Evolutionary conservation across 139 green algal species (phyloP), one percentile per base, ranked within the genome.

Genomic region (Protoeuglena noctilucae): DNA sequence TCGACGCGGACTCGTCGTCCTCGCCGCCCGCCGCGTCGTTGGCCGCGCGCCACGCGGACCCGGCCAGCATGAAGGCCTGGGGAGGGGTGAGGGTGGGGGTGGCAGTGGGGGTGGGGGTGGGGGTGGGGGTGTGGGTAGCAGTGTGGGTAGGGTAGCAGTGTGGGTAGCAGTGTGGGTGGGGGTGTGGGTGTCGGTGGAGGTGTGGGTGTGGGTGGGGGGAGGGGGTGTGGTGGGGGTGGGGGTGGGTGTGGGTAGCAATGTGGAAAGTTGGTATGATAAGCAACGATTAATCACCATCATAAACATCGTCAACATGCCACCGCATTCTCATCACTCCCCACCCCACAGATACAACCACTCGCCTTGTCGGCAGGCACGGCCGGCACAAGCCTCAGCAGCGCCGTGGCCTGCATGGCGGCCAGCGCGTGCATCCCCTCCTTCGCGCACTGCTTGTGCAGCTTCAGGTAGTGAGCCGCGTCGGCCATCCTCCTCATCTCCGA

Each of bases 301-400:
- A 12, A 39, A 6, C 5, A 21, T 58, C n/a, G 14, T 48, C 31
- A 48, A 39, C 63, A 28, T 51, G 46, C 62, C 56, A 57, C 1
- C 56, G 56, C 28, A 58, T 52, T 56, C 18, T 50, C n/a, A 48
- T 17, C 56, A 48, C 28, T 0, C 25, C 67, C 67, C 51, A 58
- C 67, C 46, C 64, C 54, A 53, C 51, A 70, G 46, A 70, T 68
- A 3, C 62, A 63, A 40, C 22, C 27, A 56, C 24, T 48, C 4
- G 14, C 48, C 64, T 77, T 78, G 69, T 93, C 83, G 17, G 81
- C 77, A 3, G 83, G 81, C 12, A 93, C 54, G 43, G 69, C 51
- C 52, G 76, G 76, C 4, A 80, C 48, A 59, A 79, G 83, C 21
- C 79, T 59, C 61, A 87, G 69, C 22, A 77, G 55, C 4, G 69